Conservation (phyloP, 306 rosid genomes). For the Carpinus fangiana region DNA sequence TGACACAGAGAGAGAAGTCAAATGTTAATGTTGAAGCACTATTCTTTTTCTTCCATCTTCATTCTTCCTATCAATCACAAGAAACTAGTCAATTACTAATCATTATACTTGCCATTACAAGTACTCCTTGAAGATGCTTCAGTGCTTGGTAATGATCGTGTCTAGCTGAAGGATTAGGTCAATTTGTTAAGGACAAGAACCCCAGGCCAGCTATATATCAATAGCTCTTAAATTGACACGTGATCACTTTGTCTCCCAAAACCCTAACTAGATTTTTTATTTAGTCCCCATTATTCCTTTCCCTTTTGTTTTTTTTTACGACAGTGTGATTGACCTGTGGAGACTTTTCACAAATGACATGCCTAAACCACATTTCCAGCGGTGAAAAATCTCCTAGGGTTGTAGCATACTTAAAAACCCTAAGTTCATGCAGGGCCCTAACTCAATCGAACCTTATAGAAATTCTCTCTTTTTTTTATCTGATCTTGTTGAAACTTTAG, state of each 20-base stretch:
- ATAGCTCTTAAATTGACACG: slow-evolving; percentile 13
- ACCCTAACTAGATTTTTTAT: slow-evolving; percentile 25
- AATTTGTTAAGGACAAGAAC: slow-evolving; percentile 36
- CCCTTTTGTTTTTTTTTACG: not conserved
- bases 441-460: not conserved
- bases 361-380: slow-evolving; percentile 6
- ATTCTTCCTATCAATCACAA: not conserved
- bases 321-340: slow-evolving; percentile 8
- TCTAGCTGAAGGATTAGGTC: slow-evolving; percentile 25
- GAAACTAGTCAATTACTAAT: not conserved
- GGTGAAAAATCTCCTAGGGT: slow-evolving; percentile 40
- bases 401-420: slow-evolving; percentile 32
- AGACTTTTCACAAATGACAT: slow-evolving; percentile 9
- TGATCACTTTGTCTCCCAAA: slow-evolving; percentile 22
- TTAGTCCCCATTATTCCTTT: slow-evolving; percentile 24
- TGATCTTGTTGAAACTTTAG: slow-evolving; percentile 38
- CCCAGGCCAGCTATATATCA: not conserved
- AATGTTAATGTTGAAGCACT: slow-evolving; percentile 23
- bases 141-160: slow-evolving; percentile 38
- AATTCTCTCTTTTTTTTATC: slow-evolving; percentile 1
- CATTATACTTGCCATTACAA: not conserved
- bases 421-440: slow-evolving; percentile 29
- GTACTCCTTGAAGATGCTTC: slow-evolving; percentile 34
- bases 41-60: not conserved
- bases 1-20: slow-evolving; percentile 23